These are phyloP conservation scores for Psidium guajava DNA, from an alignment of 345 rosid genomes.

Conservation along the genomic window DNA sequence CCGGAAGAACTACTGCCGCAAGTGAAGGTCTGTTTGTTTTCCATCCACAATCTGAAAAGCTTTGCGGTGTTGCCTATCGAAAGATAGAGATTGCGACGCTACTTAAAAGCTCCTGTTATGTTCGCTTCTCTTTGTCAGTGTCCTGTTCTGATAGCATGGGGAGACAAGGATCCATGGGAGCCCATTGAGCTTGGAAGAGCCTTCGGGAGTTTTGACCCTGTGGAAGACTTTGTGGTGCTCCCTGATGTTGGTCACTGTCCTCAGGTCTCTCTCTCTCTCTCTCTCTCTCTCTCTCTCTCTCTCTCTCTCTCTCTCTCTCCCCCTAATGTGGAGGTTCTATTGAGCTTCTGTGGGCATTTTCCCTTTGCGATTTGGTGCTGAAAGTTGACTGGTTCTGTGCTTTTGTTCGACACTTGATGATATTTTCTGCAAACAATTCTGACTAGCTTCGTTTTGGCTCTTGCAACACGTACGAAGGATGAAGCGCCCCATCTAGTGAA, in stretches of 20 bases:
- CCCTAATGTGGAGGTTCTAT: neutral
- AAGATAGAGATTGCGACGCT: neutral
- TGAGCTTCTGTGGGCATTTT: neutral
- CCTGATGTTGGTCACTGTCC: conserved; percentile 90
- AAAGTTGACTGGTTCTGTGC: neutral
- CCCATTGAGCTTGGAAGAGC: conserved; percentile 70
- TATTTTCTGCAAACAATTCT: neutral
- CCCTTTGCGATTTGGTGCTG: neutral
- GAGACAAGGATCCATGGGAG: conserved; percentile 97
- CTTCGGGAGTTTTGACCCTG: conserved; percentile 42
- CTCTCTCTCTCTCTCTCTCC: conserved; percentile 1
- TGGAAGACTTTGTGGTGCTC: conserved; percentile 64
- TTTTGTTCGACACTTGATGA: neutral
- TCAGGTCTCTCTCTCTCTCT: conserved; percentile 40
- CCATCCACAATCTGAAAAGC: neutral
- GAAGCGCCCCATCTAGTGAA: conserved; percentile 84
- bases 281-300: conserved; percentile 5
- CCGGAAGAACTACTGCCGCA: conserved; percentile 81
- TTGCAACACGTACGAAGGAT: conserved; percentile 25
- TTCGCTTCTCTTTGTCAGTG: conserved; percentile 30
- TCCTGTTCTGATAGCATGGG: conserved; percentile 86
- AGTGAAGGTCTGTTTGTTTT: conserved; percentile 42
- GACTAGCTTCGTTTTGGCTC: neutral
- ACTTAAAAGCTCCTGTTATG: neutral
- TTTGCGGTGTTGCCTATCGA: neutral